Percentiles rank a stretch among this genome's conserved stretches.
These are phyloP conservation scores for Trichomonas tenax DNA, from an alignment of 208 protist species.

Conservation along the genomic window DNA sequence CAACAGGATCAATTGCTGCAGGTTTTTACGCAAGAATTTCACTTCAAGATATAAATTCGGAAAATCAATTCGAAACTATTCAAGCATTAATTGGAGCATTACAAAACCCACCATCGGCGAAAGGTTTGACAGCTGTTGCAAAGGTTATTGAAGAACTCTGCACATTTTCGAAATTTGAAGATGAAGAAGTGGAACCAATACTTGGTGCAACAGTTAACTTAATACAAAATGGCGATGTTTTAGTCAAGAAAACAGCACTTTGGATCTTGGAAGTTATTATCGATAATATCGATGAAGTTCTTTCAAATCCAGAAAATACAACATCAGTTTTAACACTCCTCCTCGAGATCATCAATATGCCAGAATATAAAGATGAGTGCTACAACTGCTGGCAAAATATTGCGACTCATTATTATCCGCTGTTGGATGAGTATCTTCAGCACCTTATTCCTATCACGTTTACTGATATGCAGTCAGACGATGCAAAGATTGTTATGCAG, in stretches of 20 bases:
- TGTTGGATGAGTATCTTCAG: not conserved
- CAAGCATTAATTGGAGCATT: not conserved
- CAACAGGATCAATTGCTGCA: not conserved
- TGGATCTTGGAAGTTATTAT: not conserved
- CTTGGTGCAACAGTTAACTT: not conserved
- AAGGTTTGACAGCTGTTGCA: not conserved
- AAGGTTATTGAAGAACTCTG: not conserved
- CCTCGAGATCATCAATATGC: not conserved
- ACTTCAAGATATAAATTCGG: not conserved
- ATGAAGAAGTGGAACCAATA: not conserved
- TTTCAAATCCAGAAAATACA: not conserved
- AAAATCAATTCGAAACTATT: not conserved
- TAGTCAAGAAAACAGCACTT: not conserved
- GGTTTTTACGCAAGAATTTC: not conserved
- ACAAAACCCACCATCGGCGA: not conserved
- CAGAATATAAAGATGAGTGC: not conserved
- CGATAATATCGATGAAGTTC: not conserved
- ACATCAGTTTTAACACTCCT: not conserved
- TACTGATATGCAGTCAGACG: not conserved
- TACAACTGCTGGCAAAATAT: not conserved
- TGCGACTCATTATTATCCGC: not conserved
- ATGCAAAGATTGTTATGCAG: not conserved
- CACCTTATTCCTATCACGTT: not conserved
- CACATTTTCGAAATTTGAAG: not conserved
- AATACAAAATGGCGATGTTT: not conserved